Base-by-base conservation (phyloP, 352 stramenopile species). In the Phytophthora vignae region DNA sequence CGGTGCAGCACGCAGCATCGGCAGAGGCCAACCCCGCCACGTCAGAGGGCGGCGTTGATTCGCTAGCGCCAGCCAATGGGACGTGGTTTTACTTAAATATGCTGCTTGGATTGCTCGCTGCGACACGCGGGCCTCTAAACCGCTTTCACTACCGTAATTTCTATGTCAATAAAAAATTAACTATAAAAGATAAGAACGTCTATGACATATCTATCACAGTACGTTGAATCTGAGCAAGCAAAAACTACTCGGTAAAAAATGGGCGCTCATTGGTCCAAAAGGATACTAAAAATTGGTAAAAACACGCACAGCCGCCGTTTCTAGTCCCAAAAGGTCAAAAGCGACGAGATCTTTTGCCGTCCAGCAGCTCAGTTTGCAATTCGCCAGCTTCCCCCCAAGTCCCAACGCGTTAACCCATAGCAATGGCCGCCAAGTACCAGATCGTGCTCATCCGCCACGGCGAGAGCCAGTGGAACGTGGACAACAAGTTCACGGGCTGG, bases 401-500 rank as follows among this genome's bases (percentile, higher is more conserved):
- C 27, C 22, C 55, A 12, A 36, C 8, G 15, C 29, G 5, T 2
- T 53, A 22, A 33, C 40, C 31, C 11, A 25, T 25, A 25, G 27
- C 33, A 40, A 83, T 83, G 76, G 67, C 70, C 33, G 88, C 85
- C 73, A 96, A 93, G 84, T 94, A 96, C 82, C 87, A 94, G 75
- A 83, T 96, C 67, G 89, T 96, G 50, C 64, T 97, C n/a, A 95
- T 97, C 53, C 89, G 96, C 76, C 97, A 99, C 85, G 96, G 98
- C 79, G 96, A 99, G 84, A 98, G 90, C 52, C 95, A 97, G 55
- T 99, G 97, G 97, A 99, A 99, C 85, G 87, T 98, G 44, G 90
- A 98, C 77, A 99, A 99, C 85, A 94, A 95, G 76, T 99, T 99
- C 85, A 99, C 97, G 46, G 98, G 98, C 57, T 99, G 98, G 98